Base-by-base conservation (phyloP, 176 grass and related monocot species). In the Luzula sylvatica region DNA sequence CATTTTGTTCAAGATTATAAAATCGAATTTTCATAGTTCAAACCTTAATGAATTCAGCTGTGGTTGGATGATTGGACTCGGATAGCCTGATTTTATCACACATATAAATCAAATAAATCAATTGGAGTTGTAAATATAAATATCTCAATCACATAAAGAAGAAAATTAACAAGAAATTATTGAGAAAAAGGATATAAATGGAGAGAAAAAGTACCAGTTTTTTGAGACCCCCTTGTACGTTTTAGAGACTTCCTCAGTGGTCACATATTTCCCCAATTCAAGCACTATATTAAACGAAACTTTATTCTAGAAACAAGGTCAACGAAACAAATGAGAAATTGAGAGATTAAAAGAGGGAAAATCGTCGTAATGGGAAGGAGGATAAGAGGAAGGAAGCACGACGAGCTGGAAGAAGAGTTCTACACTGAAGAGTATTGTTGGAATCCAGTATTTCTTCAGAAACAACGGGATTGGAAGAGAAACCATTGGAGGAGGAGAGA, bases 321-420 rank as follows among this genome's bases (percentile, higher is more conserved):
- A 70, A 55, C 53, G 24, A 44, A 53, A 19, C 2, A n/a, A 18
- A 2, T 3, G 0, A 44, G 8, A 52, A 74, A 19, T 30, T 45
- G 26, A 55, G 55, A 58, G 29, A 46, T 19, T 17, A 48, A 32
- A 18, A 42, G 11, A 20, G 22, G 48, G n/a, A 22, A 16, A 22
- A 89, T 84, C 81, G 25, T 89, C 74, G 71, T 96, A 96, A 72
- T 96, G 85, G 15, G 58, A 52, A 26, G 77, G 55, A 18, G 84
- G 81, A 51, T 67, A 89, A 46, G 75, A 78, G 38, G 44, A 52
- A 20, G 92, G 92, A 27, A 96, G 85, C 56, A 96, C 71, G 41
- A 86, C 45, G 59, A 89, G 67, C 46, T 89, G 92, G 81, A 89
- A 96, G 65, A 96, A 77, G 71, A 96, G 70, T 18, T 84, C 92